Base-by-base conservation (phyloP, 306 rosid genomes). In the Cucumis hystrix region DNA sequence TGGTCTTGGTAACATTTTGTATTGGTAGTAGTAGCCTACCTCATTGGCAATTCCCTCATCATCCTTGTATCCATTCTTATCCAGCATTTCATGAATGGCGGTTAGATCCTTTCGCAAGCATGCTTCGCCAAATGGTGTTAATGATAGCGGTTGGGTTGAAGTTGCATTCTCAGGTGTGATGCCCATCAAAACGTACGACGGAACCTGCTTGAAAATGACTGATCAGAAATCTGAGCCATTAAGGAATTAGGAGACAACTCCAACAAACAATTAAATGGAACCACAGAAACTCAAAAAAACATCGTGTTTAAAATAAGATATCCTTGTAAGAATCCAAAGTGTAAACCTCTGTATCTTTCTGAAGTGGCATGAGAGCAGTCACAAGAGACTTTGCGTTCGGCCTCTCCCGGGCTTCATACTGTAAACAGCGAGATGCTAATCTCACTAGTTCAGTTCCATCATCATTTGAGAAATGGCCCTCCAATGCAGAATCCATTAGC, bases 31-130 rank as follows among this genome's bases (percentile, higher is more conserved):
- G 80, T 52, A 10, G 82, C 81, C 76, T 45, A 95, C 97, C 99
- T 95, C 99, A 81, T 95, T 92, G 79, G 97, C 97, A 80, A 95
- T 79, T 23, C 97, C 99, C 82, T 90, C 99, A 75, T 95, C 99
- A 78, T 95, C 97, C 86, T 87, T 95, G 92, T 95, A 95, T 47
- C 99, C 99, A 64, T 73, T 87, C 87, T 90, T 95, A 83, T 95
- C 99, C 83, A 95, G 72, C 81, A 90, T 95, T 87, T 85, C 92
- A 79, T 87, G 93, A 76, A 95, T 90, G 68, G 99, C 99, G 39
- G 97, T 95, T 55, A 92, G 97, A 83, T 95, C 99, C 81, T 66
- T 78, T 82, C 97, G 92, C 85, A 83, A 82, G 82, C 97, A 89
- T 35, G 99, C 96, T 81, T 95, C 99, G 33, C 99, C 97, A 18